Percentiles rank a stretch among this genome's conserved stretches.
Evolutionary conservation across 2,329 filamentous ascomycete species (phyloP).

Genomic region (Fusarium sp.): DNA sequence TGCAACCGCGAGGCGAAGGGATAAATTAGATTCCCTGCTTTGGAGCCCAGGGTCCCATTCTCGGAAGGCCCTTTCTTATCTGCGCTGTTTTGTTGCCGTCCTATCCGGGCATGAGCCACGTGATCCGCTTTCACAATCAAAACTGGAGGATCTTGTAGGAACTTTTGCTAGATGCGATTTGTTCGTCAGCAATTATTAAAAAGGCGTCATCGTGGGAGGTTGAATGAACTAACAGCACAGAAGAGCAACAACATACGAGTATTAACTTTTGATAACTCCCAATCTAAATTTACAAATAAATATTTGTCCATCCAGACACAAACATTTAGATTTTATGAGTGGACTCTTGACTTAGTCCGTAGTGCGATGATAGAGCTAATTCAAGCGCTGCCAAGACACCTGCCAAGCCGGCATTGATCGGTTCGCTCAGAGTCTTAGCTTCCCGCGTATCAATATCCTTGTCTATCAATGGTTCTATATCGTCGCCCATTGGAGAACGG

Average conservation of each 20-base stretch:
- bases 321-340: neutral
- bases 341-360: neutral
- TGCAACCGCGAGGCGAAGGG: neutral
- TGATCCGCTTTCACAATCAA: conserved; percentile 7
- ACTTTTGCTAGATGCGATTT: conserved; percentile 19
- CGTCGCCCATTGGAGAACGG: neutral
- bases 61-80: conserved; percentile 16
- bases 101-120: conserved; percentile 15
- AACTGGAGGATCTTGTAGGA: conserved; percentile 7
- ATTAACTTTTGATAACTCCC: neutral
- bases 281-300: neutral
- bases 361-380: neutral
- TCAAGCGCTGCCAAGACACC: neutral
- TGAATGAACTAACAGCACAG: neutral
- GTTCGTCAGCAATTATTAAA: conserved; percentile 17
- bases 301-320: neutral
- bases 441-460: too few species aligned
- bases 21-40: neutral
- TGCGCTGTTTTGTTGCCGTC: conserved; percentile 13
- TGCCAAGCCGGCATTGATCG: conserved; percentile 10
- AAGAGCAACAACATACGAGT: neutral
- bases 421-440: neutral
- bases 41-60: neutral
- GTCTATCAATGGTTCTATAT: neutral
- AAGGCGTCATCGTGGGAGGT: conserved; percentile 13